Evolutionary conservation across 2,329 filamentous ascomycete genomes (phyloP), one percentile per base, ranked within the genome.

Genomic region (Ascochyta fabae): DNA sequence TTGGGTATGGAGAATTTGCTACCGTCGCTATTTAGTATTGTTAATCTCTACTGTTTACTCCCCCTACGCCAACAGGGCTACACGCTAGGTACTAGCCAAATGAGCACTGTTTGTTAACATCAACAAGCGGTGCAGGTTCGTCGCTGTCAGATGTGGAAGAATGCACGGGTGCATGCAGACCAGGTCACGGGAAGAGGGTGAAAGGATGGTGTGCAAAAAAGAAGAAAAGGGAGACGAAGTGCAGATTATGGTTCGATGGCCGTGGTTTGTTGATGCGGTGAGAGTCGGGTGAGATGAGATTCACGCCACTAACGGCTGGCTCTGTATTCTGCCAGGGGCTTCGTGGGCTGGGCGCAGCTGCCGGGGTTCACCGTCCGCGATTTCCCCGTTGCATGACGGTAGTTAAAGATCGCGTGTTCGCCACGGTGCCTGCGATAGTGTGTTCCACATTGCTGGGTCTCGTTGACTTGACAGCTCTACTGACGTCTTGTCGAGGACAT

Each of bases 201-300:
- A 31, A 13, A 31, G 12, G 29, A 31, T 10, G 10, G 2, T 13
- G 4, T 15, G 29, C 29, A 13, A 24, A 24, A 13, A 24, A 24
- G 23, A 6, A 12, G 26, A 6, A 10, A n/a, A 34, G 22, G 10
- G 5, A 6, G 8, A 6, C 24, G 12, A 29, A 53, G 46, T 45
- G 44, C 42, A 53, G 55, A 59, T 33, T 23, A 49, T 65, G 58
- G 62, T 63, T 55, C 66, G 64, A 67, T 48, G 26, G 4, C 12
- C 8, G 31, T n/a, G 8, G 24, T 19, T 43, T 23, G 49, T 27
- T 19, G 29, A 22, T 50, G 31, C 38, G 46, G 54, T 72, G 61
- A 64, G 58, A 73, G 58, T 50, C 24, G 33, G 46, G 54, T 72
- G 61, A 64, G 58, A 65, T 66, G 68, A 73, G 58, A 22, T 69